phyloP scores from a whole-genome alignment of 352 stramenopile genomes.

The Phytophthora ramorum region DNA sequence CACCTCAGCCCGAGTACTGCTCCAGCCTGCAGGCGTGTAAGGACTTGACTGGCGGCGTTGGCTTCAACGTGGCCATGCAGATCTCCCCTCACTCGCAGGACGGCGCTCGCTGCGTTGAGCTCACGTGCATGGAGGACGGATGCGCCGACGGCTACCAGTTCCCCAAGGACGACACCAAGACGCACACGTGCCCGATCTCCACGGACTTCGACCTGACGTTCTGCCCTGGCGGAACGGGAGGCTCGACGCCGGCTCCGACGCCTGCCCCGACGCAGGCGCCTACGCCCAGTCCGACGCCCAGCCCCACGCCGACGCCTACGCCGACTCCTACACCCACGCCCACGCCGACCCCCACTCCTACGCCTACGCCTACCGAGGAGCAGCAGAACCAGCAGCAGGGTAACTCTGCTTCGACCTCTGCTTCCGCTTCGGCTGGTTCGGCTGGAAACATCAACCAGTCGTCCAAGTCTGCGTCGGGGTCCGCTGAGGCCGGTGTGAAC shows the following conservation, averaged over 20 bases:
- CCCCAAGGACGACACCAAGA: conserved; percentile 80
- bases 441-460: conserved; percentile 7
- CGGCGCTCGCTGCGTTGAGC: conserved; percentile 50
- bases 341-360: conserved; percentile 13
- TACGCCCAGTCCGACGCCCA: conserved; percentile 35
- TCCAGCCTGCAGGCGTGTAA: conserved; percentile 59
- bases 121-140: conserved; percentile 59
- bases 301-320: conserved; percentile 42
- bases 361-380: conserved; percentile 5
- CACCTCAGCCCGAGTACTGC: conserved; percentile 64
- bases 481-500: conserved; percentile 18
- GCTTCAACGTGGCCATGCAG: conserved; percentile 76
- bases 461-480: conserved; percentile 24
- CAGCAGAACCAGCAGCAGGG: conserved; percentile 10
- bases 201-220: conserved; percentile 74
- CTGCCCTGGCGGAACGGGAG: conserved; percentile 54
- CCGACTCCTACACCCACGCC: conserved; percentile 36
- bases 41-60: conserved; percentile 59
- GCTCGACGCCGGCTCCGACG: conserved; percentile 24
- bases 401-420: conserved; percentile 8
- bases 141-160: conserved; percentile 71
- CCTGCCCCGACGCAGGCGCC: conserved; percentile 38
- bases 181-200: conserved; percentile 50
- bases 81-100: conserved; percentile 50
- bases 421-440: conserved; percentile 25